Base-by-base conservation (phyloP, 345 rosid genomes). In the Boechera stricta region DNA sequence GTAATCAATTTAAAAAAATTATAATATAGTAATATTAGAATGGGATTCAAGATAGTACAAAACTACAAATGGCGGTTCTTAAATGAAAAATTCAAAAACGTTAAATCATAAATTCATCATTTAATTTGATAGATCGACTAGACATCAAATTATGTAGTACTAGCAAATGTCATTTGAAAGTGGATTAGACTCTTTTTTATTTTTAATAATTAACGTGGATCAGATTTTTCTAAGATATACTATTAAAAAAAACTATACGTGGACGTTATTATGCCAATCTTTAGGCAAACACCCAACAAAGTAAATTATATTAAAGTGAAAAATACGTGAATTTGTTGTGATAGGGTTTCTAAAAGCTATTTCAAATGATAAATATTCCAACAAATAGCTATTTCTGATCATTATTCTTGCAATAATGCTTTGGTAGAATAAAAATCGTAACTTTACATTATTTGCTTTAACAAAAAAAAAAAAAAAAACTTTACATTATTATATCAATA, bases 241-340 rank as follows among this genome's bases (percentile, higher is more conserved):
- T 21, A 21, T 10, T 2, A 39, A 38, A 7, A 7, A 18, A n/a
- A n/a, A 24, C 4, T 32, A 47, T 33, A 48, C 15, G 36, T 35
- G 48, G 67, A 70, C 56, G 33, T 45, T 61, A 61, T 11, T 10
- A 26, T 35, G 39, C 49, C 49, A 24, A 60, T 60, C 51, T 24
- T 26, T 48, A 61, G 51, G 38, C 38, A 72, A 60, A 49, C 26
- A 49, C 6, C 48, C 24, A 35, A 10, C 36, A 24, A 29, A 47
- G 49, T 10, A 31, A 31, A 31, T 18, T 44, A 4, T 18, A 47
- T 32, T 31, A 42, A 41, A 15, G 21, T 63, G 51, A 39, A 29
- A 29, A 47, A 10, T 28, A 47, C 21, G n/a, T 65, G 57, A 21
- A 48, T 31, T 10, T 10, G 24, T 21, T 39, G 11, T 3, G 42